A percentile compares a stretch with the other conserved stretches of the same genome.
Evolutionary conservation across 805 yeast genomes (phyloP).

Genomic region (Ogataea salicorniae): DNA sequence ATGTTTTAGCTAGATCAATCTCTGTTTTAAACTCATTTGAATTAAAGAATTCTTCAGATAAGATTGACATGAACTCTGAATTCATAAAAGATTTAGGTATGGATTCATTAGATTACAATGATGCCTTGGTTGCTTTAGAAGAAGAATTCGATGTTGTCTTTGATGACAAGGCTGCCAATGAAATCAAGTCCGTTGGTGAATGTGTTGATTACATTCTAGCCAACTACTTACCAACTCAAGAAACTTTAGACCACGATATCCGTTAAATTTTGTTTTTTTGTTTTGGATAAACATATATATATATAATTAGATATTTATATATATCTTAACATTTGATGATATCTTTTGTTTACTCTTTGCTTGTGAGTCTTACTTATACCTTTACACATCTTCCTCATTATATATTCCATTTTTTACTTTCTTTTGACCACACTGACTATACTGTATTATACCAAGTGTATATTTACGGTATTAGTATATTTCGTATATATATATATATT

Average conservation of each 20-base stretch:
- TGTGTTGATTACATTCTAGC: constrained; percentile 48
- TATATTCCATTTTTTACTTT: background rate
- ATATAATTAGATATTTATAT: background rate
- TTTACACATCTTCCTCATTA: background rate
- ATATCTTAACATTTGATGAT: background rate
- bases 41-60: constrained; percentile 22
- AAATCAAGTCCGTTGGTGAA: constrained; percentile 56
- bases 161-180: constrained; percentile 45
- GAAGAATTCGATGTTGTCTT: constrained; percentile 62
- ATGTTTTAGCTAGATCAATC: constrained; percentile 75
- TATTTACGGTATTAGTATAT: too few relatives aligned
- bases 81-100: constrained; percentile 72
- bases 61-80: constrained; percentile 36
- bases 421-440: background rate
- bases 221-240: constrained; percentile 32
- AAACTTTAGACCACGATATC: constrained; percentile 31
- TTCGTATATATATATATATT: too few relatives aligned
- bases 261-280: constrained; percentile 22
- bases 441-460: too few relatives aligned
- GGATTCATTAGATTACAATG: constrained; percentile 93
- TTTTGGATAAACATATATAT: background rate
- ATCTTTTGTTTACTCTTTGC: background rate
- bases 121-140: constrained; percentile 92
- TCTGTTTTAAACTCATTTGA: constrained; percentile 65
- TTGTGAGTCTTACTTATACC: too few relatives aligned